Percentiles rank a stretch among this genome's conserved stretches.
These are phyloP conservation scores for Mycena olivaceomarginata DNA, from an alignment of 768 basidiomycete genomes.

Conservation along the genomic window DNA sequence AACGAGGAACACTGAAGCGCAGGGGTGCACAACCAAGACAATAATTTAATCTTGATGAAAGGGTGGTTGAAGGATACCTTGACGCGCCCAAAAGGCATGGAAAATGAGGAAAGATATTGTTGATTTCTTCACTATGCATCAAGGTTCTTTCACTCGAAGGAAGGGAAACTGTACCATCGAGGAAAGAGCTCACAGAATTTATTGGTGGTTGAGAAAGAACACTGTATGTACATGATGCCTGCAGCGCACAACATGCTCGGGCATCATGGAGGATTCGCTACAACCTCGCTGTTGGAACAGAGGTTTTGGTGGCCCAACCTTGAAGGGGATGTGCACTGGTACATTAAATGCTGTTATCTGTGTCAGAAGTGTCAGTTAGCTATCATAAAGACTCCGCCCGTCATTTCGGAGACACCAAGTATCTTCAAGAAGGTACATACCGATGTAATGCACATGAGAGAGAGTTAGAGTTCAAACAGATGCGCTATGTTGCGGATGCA, in stretches of 20 bases:
- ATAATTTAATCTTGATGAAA: too few species aligned
- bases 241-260: not conserved
- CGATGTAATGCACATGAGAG: not conserved
- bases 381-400: not conserved
- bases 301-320: not conserved
- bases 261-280: not conserved
- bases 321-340: not conserved
- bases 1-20: too few species aligned
- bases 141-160: not conserved
- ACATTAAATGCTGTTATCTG: not conserved
- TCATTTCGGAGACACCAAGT: not conserved
- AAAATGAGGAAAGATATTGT: not conserved
- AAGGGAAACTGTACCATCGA: not conserved
- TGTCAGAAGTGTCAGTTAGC: not conserved
- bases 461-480: too few species aligned
- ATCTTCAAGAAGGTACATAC: not conserved
- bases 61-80: slow-evolving; percentile 11
- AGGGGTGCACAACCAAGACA: too few species aligned
- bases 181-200: not conserved
- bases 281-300: not conserved
- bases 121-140: not conserved
- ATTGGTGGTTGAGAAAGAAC: not conserved
- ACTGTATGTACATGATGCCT: slow-evolving; percentile 21
- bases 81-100: not conserved
- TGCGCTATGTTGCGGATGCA: too few species aligned